These are phyloP conservation scores for Tephrocybe rancida DNA, from an alignment of 768 basidiomycete genomes.

Conservation along the genomic window DNA sequence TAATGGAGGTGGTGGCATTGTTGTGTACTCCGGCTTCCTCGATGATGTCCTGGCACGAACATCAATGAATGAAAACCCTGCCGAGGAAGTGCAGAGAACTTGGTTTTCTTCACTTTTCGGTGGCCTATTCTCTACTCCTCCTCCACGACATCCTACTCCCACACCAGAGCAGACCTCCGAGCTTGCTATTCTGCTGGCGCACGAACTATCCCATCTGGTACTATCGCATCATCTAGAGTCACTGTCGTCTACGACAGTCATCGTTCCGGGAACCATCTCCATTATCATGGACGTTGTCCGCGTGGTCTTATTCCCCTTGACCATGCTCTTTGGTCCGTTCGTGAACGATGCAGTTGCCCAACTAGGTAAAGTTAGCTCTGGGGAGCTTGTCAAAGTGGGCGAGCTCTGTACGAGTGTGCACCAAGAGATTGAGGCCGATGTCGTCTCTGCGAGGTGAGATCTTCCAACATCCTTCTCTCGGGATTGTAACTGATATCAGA, in stretches of 20 bases:
- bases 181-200: slow-evolving; percentile 88
- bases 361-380: slow-evolving; percentile 74
- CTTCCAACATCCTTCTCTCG: neutral
- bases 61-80: slow-evolving; percentile 26
- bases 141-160: slow-evolving; percentile 50
- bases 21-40: slow-evolving; percentile 92
- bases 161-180: slow-evolving; percentile 84
- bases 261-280: slow-evolving; percentile 79
- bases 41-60: slow-evolving; percentile 75
- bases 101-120: slow-evolving; percentile 55
- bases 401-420: slow-evolving; percentile 77
- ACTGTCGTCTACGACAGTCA: slow-evolving; percentile 80
- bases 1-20: slow-evolving; percentile 89
- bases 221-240: slow-evolving; percentile 92
- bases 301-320: slow-evolving; percentile 83
- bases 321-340: slow-evolving; percentile 92
- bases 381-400: slow-evolving; percentile 70
- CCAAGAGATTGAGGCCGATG: slow-evolving; percentile 92
- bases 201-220: slow-evolving; percentile 91
- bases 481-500: neutral
- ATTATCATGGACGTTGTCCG: slow-evolving; percentile 77
- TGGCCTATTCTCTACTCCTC: slow-evolving; percentile 36
- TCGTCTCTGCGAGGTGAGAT: slow-evolving; percentile 78
- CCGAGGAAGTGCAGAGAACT: slow-evolving; percentile 30
- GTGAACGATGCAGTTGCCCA: slow-evolving; percentile 92